These are phyloP conservation scores for Rhizopus microsporus DNA, from an alignment of 371 early-diverging fungal species.

Conservation along the genomic window DNA sequence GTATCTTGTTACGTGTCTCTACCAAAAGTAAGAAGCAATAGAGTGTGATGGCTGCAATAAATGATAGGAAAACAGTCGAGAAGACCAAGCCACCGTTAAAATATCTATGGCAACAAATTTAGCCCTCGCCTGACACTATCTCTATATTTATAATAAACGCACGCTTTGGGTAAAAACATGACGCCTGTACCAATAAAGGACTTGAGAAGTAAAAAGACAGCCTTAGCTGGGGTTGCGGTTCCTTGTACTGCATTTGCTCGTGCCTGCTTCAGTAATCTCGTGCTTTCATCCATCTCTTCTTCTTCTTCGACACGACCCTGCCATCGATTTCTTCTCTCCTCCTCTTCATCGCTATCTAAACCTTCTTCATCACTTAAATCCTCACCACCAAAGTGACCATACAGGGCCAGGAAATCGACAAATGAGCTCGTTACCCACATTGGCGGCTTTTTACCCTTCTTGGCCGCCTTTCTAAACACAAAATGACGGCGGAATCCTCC, in stretches of 20 bases:
- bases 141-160: conserved; percentile 8
- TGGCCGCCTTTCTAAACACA: conserved; percentile 39
- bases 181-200: conserved; percentile 82
- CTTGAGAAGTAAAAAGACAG: conserved; percentile 84
- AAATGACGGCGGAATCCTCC: conserved; percentile 93
- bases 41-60: conserved; percentile 58
- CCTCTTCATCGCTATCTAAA: conserved; percentile 8
- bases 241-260: conserved; percentile 68
- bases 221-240: conserved; percentile 76
- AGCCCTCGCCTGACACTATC: neutral
- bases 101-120: conserved; percentile 41
- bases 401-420: conserved; percentile 91
- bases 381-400: conserved; percentile 95
- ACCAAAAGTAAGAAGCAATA: conserved; percentile 71
- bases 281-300: conserved; percentile 37
- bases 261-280: conserved; percentile 55
- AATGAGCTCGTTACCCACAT: conserved; percentile 81
- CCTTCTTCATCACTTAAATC: conserved; percentile 62
- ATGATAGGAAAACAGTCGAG: conserved; percentile 52
- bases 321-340: conserved; percentile 13
- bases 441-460: conserved; percentile 56
- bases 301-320: conserved; percentile 13
- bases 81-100: conserved; percentile 70
- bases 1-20: conserved; percentile 53
- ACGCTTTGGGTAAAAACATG: conserved; percentile 27